Conservation (phyloP, 495 filamentous ascomycete species). For the Penicillium diatomitis region DNA sequence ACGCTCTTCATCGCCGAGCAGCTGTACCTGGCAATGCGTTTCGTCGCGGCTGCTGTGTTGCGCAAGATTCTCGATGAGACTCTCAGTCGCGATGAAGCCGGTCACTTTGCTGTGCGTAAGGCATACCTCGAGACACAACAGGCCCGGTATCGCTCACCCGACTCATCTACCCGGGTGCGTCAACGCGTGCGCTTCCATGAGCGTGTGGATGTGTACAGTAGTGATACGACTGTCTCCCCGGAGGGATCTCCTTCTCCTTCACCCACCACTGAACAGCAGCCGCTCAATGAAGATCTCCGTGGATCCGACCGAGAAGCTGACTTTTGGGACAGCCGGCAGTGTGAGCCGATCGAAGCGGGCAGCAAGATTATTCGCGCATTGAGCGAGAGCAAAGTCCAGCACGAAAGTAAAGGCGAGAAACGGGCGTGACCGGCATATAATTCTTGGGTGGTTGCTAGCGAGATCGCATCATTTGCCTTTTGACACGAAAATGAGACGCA, state of each 20-base stretch:
- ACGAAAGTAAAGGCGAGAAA: slow-evolving; percentile 8
- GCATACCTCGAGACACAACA: slow-evolving; percentile 43
- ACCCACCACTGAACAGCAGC: slow-evolving; percentile 7
- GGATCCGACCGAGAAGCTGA: slow-evolving; percentile 20
- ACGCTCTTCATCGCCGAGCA: slow-evolving; percentile 78
- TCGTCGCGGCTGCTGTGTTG: slow-evolving; percentile 56
- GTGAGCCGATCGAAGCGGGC: slow-evolving; percentile 26
- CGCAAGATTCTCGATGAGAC: slow-evolving; percentile 69
- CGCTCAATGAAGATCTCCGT: slow-evolving; percentile 18
- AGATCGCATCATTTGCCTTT: not conserved
- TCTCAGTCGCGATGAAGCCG: slow-evolving; percentile 61
- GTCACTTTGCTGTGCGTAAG: slow-evolving; percentile 64
- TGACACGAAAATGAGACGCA: not conserved
- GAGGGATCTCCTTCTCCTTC: slow-evolving; percentile 12
- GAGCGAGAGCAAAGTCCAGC: slow-evolving; percentile 2
- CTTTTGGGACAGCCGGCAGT: slow-evolving; percentile 24
- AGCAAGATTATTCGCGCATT: slow-evolving; percentile 31
- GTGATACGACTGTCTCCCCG: slow-evolving; percentile 3
- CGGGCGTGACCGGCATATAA: slow-evolving; percentile 5
- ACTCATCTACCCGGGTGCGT: slow-evolving; percentile 10
- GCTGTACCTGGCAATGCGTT: slow-evolving; percentile 61
- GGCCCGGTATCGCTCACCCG: not conserved
- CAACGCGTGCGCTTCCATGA: slow-evolving; percentile 33
- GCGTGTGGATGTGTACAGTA: slow-evolving; percentile 28
- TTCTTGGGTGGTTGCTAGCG: not conserved